Evolutionary conservation across 306 rosid genomes (phyloP), one percentile per base, ranked within the genome.

Genomic region (Vachellia collinsii): DNA sequence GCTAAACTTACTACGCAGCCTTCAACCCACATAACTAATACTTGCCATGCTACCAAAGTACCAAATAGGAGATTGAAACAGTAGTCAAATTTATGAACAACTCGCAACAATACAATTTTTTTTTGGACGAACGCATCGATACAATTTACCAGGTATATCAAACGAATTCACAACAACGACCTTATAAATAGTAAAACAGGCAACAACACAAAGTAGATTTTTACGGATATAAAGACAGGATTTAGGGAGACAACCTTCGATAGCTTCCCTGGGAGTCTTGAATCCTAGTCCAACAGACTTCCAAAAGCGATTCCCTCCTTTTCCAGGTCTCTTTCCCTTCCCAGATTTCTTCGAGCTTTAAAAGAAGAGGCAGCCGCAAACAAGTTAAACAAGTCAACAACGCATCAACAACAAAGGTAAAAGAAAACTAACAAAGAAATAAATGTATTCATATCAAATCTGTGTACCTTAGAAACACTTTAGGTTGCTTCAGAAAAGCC

Each of bases 241-340:
- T 20, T 4, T 3, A 10, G 59, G 7, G 20, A 23, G 16, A 7
- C 59, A 19, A 89, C 94, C 98, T 66, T 92, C 94, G 50, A 82
- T 92, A 42, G 98, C 97, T 4, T 94, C 98, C 39, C 88, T 88
- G 13, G 98, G 98, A 14, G 94, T 94, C 94, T 94, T 94, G 72
- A 92, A 94, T 54, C 95, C 92, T 72, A 94, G 91, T 1, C 98
- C 98, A 83, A 90, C 8, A 73, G 83, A 89, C 82, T 94, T 94
- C 84, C 83, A 94, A 68, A 86, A 92, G 43, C 97, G 92, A 17
- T 94, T 94, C 0, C 98, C 92, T 8, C 97, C 97, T 74, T 92
- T 94, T 47, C 98, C 98, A 25, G 98, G 97, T 34, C 88, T 92
- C 82, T 87, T 90, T 0, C 95, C 98, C 87, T 94, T 94, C 9